Evolutionary conservation across 768 basidiomycete species (phyloP).

Genomic region (Lactarius indigo): DNA sequence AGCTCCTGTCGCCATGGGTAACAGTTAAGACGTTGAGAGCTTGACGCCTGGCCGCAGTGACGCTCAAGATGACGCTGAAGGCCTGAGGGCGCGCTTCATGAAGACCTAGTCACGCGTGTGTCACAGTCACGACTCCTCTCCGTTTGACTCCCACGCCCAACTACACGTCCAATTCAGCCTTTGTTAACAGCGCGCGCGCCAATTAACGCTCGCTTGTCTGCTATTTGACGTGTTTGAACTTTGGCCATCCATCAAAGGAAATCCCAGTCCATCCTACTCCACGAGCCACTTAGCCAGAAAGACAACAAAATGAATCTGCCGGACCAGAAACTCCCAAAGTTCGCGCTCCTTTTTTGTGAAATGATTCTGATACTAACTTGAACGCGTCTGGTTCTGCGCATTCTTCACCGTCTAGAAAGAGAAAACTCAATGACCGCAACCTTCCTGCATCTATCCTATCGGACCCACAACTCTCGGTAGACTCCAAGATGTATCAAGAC

Average conservation of each 20-base stretch:
- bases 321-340: slow-evolving; percentile 38
- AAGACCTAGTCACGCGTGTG: not conserved
- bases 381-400: slow-evolving; percentile 1
- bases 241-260: not conserved
- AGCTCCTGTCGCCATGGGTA: not conserved
- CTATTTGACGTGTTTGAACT: not conserved
- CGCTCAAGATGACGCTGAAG: too few relatives aligned
- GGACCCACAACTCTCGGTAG: slow-evolving; percentile 69
- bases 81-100: too few relatives aligned
- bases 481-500: slow-evolving; percentile 84
- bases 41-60: too few relatives aligned
- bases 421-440: slow-evolving; percentile 76
- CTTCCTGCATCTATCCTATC: slow-evolving; percentile 75
- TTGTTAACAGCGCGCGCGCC: not conserved
- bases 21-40: not conserved
- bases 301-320: slow-evolving; percentile 22
- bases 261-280: not conserved
- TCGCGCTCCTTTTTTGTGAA: slow-evolving; percentile 2
- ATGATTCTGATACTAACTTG: not conserved
- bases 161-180: not conserved
- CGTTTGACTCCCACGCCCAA: not conserved
- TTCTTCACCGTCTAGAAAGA: slow-evolving; percentile 44
- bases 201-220: not conserved
- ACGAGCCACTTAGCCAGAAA: not conserved
- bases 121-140: not conserved